Base-by-base conservation (phyloP, 2,329 filamentous ascomycete genomes). In the Stagonosporopsis cucurbitacearum region DNA sequence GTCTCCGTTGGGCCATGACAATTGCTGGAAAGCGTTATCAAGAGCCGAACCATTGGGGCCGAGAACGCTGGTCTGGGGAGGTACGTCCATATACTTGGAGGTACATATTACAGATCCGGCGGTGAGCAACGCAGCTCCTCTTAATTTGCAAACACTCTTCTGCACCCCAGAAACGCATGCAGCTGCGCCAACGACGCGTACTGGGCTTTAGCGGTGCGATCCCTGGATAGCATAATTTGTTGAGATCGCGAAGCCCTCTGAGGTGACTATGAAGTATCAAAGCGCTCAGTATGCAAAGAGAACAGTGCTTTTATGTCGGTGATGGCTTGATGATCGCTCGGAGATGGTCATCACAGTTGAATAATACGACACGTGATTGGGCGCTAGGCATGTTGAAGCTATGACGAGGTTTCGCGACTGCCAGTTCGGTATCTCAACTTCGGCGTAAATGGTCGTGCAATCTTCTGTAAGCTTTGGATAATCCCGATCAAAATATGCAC, bases 341-440 rank as follows among this genome's bases (percentile, higher is more conserved):
- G 42, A 44, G 39, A 57, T 52, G 36, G 26, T 5, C 15, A 47
- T 37, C 12, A 30, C 19, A 35, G 33, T 43, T 53, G 37, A 11
- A 42, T 65, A 66, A 65, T 48, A 59, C 33, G 20, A 23, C 70
- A 72, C 63, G 67, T 73, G 70, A 73, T 65, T 64, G 56, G 66
- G 58, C 58, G 65, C 49, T 35, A 52, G 55, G 63, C 62, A 59
- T 43, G 2, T 30, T 48, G 67, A 66, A 52, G 65, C 67, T 59
- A 72, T 71, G 66, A 74, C 69, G 67, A 66, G 60, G 49, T 47
- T 53, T 65, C 58, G 58, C 52, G 53, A 58, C 54, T 57, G 57
- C 23, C 33, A 30, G 36, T 28, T 35, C 35, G 28, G 54, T 39
- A 19, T 36, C 57, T 48, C 60, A 64, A 51, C 58, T 48, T 55